phyloP scores from a whole-genome alignment of 2,329 filamentous ascomycete genomes.

The Colletotrichum paranaense region DNA sequence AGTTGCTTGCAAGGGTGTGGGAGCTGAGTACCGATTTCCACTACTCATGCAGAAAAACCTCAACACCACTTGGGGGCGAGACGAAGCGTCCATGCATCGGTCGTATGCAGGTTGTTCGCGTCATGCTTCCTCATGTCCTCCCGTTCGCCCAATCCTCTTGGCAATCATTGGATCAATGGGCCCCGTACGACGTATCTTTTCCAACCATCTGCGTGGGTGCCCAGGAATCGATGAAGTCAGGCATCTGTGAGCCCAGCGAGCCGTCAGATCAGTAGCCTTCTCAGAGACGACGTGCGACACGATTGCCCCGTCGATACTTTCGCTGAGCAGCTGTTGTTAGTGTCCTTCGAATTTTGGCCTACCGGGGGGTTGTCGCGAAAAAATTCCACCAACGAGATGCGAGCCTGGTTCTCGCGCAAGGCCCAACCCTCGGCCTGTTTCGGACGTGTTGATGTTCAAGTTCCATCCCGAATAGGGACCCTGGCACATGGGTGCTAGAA shows the following conservation, averaged over 20 bases:
- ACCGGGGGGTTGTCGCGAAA: background rate
- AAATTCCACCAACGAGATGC: slow-evolving; percentile 29
- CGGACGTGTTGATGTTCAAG: slow-evolving; percentile 41
- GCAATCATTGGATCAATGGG: slow-evolving; percentile 19
- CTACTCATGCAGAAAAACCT: slow-evolving; percentile 9
- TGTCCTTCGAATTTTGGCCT: background rate
- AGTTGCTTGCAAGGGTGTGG: background rate
- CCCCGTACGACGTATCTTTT: background rate
- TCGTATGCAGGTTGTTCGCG: slow-evolving; percentile 13
- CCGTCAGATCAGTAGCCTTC: slow-evolving; percentile 13
- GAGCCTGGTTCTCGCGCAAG: slow-evolving; percentile 7
- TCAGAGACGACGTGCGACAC: too few species aligned
- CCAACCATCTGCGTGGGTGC: slow-evolving; percentile 23
- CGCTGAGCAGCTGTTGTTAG: slow-evolving; percentile 9
- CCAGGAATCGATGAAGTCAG: slow-evolving; percentile 28
- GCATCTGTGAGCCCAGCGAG: slow-evolving; percentile 7
- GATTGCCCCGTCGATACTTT: slow-evolving; percentile 5
- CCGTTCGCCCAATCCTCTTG: slow-evolving; percentile 17
- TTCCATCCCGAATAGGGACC: slow-evolving; percentile 44
- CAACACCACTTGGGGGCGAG: slow-evolving; percentile 11
- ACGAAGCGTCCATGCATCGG: slow-evolving; percentile 25
- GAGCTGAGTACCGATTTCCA: slow-evolving; percentile 14
- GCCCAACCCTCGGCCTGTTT: slow-evolving; percentile 3
- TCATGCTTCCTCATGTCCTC: slow-evolving; percentile 9
- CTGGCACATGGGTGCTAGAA: slow-evolving; percentile 40